Conservation (phyloP, 148 eudicot species). For the Dianthus caryophyllus region DNA sequence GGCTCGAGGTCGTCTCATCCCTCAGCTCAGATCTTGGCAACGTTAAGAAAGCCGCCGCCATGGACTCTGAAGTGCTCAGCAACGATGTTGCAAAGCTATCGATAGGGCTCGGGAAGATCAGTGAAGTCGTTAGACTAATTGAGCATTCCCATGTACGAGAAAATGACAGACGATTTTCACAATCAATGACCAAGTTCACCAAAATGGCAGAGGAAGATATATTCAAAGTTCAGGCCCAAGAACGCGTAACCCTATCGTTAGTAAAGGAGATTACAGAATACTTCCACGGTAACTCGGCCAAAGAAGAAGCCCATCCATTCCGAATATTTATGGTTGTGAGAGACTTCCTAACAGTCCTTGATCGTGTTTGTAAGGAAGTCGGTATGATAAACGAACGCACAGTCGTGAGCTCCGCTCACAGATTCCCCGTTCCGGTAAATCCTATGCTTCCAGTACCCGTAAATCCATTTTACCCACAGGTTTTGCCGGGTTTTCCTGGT, state of each 20-base stretch:
- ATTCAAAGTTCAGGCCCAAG: constrained; percentile 68
- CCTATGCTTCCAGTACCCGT: constrained; percentile 49
- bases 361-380: constrained; percentile 94
- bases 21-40: constrained; percentile 71
- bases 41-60: constrained; percentile 86
- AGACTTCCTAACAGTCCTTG: constrained; percentile 66
- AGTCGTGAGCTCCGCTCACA: constrained; percentile 51
- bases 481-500: constrained; percentile 40
- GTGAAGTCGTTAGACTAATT: constrained; percentile 46
- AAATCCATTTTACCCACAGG: constrained; percentile 57
- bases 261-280: constrained; percentile 95
- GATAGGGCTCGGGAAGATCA: constrained; percentile 52
- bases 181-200: constrained; percentile 60
- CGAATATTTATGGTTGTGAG: constrained; percentile 89
- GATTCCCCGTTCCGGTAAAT: constrained; percentile 66
- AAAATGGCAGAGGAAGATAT: constrained; percentile 79
- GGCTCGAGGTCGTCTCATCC: constrained; percentile 68
- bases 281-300: constrained; percentile 93
- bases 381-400: constrained; percentile 76
- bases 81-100: constrained; percentile 67
- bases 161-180: constrained; percentile 43
- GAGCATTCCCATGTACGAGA: constrained; percentile 31
- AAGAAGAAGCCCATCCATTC: constrained; percentile 97
- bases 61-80: constrained; percentile 82
- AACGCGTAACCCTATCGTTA: constrained; percentile 75